Percentiles rank a stretch among this genome's conserved stretches.
Conservation (phyloP, 2,329 filamentous ascomycete species). For the Ascochyta clinopodiicola region DNA sequence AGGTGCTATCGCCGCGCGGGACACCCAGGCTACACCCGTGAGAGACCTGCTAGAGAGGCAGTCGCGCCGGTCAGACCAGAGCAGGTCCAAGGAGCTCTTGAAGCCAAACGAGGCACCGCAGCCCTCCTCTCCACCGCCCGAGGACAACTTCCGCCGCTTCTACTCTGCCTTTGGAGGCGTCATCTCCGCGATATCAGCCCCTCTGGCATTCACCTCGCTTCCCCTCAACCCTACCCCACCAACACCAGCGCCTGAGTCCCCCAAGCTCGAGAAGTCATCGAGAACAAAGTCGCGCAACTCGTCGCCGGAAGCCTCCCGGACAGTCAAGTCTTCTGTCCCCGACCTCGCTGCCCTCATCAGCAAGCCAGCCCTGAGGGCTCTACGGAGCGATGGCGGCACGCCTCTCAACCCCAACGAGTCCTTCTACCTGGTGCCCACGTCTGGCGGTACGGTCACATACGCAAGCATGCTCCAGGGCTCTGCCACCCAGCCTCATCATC, state of each 20-base stretch:
- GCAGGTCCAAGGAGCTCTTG: constrained; percentile 19
- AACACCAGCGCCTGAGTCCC: constrained; percentile 36
- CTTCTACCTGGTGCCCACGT: constrained; percentile 94
- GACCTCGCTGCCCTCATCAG: constrained; percentile 87
- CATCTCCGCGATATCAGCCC: constrained; percentile 86
- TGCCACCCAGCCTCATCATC: constrained; percentile 45
- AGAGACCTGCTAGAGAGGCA: constrained; percentile 44
- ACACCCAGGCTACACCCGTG: constrained; percentile 40
- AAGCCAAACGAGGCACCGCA: constrained; percentile 21
- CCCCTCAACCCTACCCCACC: constrained; percentile 63
- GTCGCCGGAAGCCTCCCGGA: constrained; percentile 39
- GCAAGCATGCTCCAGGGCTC: constrained; percentile 74
- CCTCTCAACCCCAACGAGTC: constrained; percentile 52
- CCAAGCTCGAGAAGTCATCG: constrained; percentile 27
- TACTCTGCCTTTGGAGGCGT: constrained; percentile 91
- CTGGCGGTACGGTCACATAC: constrained; percentile 90
- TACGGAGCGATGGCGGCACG: constrained; percentile 68
- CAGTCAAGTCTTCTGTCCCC: constrained; percentile 62
- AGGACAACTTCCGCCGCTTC: constrained; percentile 87
- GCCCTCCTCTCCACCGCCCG: constrained; percentile 48
- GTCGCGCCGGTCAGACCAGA: constrained; percentile 35
- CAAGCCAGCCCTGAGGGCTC: constrained; percentile 79
- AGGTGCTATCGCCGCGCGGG: constrained; percentile 68
- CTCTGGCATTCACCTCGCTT: constrained; percentile 89
- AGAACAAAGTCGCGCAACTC: constrained; percentile 32